Percentiles rank a stretch among this genome's conserved stretches.
These are phyloP conservation scores for Eutypella sp. DNA, from an alignment of 2,329 filamentous ascomycete species.

Conservation along the genomic window DNA sequence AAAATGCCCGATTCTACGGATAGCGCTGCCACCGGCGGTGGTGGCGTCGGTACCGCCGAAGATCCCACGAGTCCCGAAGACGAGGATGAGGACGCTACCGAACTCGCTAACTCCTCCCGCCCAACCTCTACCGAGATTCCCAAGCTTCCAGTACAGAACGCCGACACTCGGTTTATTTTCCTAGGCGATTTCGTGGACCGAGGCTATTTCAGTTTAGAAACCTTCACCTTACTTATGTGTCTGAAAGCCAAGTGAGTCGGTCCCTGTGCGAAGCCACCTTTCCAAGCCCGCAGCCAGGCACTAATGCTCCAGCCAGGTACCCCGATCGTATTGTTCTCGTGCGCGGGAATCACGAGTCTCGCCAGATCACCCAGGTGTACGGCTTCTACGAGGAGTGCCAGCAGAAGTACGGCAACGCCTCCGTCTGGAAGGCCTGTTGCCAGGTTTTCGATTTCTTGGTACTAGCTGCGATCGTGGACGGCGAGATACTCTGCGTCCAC, in stretches of 20 bases:
- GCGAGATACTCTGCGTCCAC: constrained; percentile 97
- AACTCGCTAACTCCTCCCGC: constrained; percentile 27
- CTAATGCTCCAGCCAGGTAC: constrained; percentile 58
- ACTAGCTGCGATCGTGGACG: constrained; percentile 92
- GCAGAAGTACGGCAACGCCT: constrained; percentile 96
- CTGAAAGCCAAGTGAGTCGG: constrained; percentile 67
- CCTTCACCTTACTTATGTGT: constrained; percentile 94
- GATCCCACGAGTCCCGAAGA: too few relatives aligned
- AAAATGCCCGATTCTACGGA: constrained; percentile 35
- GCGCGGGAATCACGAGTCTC: constrained; percentile 94
- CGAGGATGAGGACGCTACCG: constrained; percentile 40
- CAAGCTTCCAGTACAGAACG: constrained; percentile 22
- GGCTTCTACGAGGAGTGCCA: constrained; percentile 99
- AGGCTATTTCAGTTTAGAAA: constrained; percentile 96
- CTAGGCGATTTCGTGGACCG: constrained; percentile 93
- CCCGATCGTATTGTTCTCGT: constrained; percentile 93
- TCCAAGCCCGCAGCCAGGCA: too few relatives aligned
- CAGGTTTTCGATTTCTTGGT: constrained; percentile 99
- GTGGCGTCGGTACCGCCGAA: constrained; percentile 41
- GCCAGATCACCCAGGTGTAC: constrained; percentile 97
- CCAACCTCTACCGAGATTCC: constrained; percentile 23
- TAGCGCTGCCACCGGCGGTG: constrained; percentile 45
- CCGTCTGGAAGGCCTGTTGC: constrained; percentile 99
- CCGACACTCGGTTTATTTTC: constrained; percentile 54
- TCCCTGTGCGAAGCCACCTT: too few relatives aligned